phyloP scores from a whole-genome alignment of 495 filamentous ascomycete genomes.

The Staphylotrichum longicolle region DNA sequence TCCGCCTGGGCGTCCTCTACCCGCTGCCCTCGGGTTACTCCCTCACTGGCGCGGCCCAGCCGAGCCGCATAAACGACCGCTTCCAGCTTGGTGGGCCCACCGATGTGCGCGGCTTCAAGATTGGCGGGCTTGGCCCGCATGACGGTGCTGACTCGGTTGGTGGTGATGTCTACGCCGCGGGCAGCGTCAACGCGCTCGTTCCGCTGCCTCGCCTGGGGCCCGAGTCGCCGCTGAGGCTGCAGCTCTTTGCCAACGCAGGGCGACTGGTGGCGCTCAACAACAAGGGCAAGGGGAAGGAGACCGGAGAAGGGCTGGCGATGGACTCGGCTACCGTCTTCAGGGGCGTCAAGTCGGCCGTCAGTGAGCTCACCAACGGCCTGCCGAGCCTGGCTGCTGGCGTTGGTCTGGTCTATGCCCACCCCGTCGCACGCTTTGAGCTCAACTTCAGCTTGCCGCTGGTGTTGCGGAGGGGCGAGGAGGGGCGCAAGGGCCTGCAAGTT shows the following conservation, averaged over 20 bases:
- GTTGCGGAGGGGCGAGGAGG: constrained; percentile 74
- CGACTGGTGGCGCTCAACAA: constrained; percentile 73
- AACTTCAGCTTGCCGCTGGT: constrained; percentile 91
- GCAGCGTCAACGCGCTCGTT: constrained; percentile 75
- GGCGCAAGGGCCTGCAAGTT: constrained; percentile 85
- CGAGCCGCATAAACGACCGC: constrained; percentile 86
- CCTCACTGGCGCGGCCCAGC: constrained; percentile 50
- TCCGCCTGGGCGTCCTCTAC: constrained; percentile 57
- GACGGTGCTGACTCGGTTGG: constrained; percentile 83
- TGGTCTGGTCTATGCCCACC: constrained; percentile 90
- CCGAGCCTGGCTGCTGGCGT: constrained; percentile 86
- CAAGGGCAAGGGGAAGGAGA: constrained; percentile 44
- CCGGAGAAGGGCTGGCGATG: constrained; percentile 32
- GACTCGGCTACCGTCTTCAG: constrained; percentile 47
- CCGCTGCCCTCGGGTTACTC: constrained; percentile 58
- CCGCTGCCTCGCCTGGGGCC: constrained; percentile 76
- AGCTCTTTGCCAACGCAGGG: constrained; percentile 88
- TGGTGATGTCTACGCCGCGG: constrained; percentile 87
- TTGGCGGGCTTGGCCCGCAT: constrained; percentile 81
- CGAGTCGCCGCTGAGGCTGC: constrained; percentile 80
- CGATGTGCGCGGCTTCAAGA: constrained; percentile 88
- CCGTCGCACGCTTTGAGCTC: constrained; percentile 86
- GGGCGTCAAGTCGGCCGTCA: constrained; percentile 52
- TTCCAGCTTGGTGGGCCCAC: constrained; percentile 94
- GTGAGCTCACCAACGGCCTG: constrained; percentile 66